Conservation (phyloP, 352 stramenopile species). For the Pythium diclinum region DNA sequence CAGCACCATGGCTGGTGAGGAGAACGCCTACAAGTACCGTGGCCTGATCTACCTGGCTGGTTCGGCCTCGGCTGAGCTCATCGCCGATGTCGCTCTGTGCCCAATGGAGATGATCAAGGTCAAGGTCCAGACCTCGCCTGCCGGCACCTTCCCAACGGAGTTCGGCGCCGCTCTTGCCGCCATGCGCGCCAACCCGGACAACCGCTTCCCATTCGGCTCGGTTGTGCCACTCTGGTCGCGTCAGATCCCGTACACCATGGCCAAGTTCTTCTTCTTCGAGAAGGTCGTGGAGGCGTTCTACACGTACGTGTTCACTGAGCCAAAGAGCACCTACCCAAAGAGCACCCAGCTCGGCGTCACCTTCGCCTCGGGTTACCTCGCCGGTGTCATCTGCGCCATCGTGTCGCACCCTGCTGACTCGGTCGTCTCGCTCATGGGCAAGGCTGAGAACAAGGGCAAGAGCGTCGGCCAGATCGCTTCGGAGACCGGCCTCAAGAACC, state of each 20-base stretch:
- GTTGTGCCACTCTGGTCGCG: constrained; percentile 89
- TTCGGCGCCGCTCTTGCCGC: constrained; percentile 82
- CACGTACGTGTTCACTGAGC: constrained; percentile 89
- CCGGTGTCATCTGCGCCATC: constrained; percentile 98
- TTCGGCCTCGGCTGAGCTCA: constrained; percentile 93
- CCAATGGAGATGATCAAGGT: constrained; percentile 96
- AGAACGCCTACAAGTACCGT: constrained; percentile 92
- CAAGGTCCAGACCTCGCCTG: constrained; percentile 90
- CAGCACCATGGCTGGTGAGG: constrained; percentile 86
- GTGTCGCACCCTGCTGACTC: constrained; percentile 99
- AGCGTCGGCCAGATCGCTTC: constrained; percentile 86
- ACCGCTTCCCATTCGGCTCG: constrained; percentile 91
- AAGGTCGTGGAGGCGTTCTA: constrained; percentile 88
- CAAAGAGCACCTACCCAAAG: constrained; percentile 91
- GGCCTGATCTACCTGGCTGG: constrained; percentile 90
- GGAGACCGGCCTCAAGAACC: constrained; percentile 72
- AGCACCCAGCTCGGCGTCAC: constrained; percentile 95
- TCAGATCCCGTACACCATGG: constrained; percentile 99
- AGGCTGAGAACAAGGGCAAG: constrained; percentile 90
- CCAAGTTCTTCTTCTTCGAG: constrained; percentile 99
- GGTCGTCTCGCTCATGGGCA: constrained; percentile 96
- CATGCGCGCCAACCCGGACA: constrained; percentile 87
- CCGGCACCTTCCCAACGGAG: constrained; percentile 87
- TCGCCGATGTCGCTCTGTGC: constrained; percentile 92
- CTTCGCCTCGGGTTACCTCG: constrained; percentile 97